Evolutionary conservation across 805 yeast genomes (phyloP).

Genomic region (Scheffersomyces ergatensis): DNA sequence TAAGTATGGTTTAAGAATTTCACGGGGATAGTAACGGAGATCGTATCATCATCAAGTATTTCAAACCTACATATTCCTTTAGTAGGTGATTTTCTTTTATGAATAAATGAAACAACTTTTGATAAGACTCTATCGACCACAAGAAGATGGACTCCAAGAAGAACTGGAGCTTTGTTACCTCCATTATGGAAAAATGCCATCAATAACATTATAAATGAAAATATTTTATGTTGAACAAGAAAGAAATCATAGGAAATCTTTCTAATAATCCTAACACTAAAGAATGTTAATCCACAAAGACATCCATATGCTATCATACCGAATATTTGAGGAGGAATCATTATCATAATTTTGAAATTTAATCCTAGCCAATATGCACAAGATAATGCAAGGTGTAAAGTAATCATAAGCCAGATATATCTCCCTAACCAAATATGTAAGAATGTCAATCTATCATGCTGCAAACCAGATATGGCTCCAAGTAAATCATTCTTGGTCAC

Average conservation of each 20-base stretch:
- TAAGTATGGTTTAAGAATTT: slow-evolving; percentile 12
- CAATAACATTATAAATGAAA: slow-evolving; percentile 41
- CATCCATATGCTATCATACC: slow-evolving; percentile 45
- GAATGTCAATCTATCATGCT: slow-evolving; percentile 35
- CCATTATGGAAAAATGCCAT: slow-evolving; percentile 41
- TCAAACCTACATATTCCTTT: slow-evolving; percentile 37
- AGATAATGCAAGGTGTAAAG: slow-evolving; percentile 32
- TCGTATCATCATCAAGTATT: slow-evolving; percentile 39
- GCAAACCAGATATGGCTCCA: slow-evolving; percentile 38
- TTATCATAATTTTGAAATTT: slow-evolving; percentile 35
- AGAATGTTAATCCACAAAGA: slow-evolving; percentile 35
- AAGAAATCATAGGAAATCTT: slow-evolving; percentile 42
- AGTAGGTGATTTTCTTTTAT: slow-evolving; percentile 32
- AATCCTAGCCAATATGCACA: slow-evolving; percentile 40
- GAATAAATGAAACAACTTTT: slow-evolving; percentile 28
- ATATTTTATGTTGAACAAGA: slow-evolving; percentile 40
- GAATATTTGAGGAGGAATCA: slow-evolving; percentile 50
- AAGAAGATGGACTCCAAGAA: slow-evolving; percentile 41
- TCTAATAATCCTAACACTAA: slow-evolving; percentile 32
- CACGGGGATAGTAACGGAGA: slow-evolving; percentile 38
- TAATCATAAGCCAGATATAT: slow-evolving; percentile 31
- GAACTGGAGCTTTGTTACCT: slow-evolving; percentile 27
- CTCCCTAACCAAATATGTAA: slow-evolving; percentile 48
- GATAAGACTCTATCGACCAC: slow-evolving; percentile 39
- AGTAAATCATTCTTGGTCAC: slow-evolving; percentile 40